Conservation (phyloP, 495 filamentous ascomycete genomes). For the Zalerion maritima region DNA sequence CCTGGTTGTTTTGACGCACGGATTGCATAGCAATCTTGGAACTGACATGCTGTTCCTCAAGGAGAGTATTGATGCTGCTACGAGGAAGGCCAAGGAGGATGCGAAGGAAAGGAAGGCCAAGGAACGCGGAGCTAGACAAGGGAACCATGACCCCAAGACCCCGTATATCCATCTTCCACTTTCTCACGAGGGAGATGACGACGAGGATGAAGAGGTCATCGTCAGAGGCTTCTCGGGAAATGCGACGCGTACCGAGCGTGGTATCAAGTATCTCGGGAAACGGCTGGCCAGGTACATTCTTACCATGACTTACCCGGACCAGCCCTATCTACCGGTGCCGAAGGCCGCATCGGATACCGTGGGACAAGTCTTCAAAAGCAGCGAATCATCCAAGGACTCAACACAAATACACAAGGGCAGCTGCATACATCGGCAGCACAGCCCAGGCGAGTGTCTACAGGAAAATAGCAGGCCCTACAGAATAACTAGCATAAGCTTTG, state of each 20-base stretch:
- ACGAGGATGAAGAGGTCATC: conserved; percentile 77
- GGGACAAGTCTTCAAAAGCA: conserved; percentile 16
- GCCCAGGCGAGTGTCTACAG: conserved; percentile 6
- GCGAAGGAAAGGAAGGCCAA: conserved; percentile 39
- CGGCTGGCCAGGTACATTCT: conserved; percentile 84
- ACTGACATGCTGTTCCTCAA: conserved; percentile 95
- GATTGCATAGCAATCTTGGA: conserved; percentile 91
- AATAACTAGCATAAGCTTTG: conserved; percentile 90
- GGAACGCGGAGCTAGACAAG: conserved; percentile 13
- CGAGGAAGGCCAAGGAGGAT: conserved; percentile 49
- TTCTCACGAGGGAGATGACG: conserved; percentile 19
- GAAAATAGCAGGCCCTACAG: conserved; percentile 52
- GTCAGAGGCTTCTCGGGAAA: conserved; percentile 88
- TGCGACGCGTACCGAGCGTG: conserved; percentile 75
- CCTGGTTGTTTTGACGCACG: conserved; percentile 85
- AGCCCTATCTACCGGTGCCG: conserved; percentile 62
- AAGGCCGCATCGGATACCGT: conserved; percentile 20
- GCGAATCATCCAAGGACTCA: conserved; percentile 12
- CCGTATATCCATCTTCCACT: no score
- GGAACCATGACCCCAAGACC: conserved; percentile 1
- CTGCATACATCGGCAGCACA: conserved; percentile 27
- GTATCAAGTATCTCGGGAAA: conserved; percentile 94
- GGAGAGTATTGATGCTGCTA: conserved; percentile 82
- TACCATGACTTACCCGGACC: conserved; percentile 79
- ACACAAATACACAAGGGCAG: conserved; percentile 37